Conservation (phyloP, 1,284 basidiomycete species). For the Tilletia setariae region DNA sequence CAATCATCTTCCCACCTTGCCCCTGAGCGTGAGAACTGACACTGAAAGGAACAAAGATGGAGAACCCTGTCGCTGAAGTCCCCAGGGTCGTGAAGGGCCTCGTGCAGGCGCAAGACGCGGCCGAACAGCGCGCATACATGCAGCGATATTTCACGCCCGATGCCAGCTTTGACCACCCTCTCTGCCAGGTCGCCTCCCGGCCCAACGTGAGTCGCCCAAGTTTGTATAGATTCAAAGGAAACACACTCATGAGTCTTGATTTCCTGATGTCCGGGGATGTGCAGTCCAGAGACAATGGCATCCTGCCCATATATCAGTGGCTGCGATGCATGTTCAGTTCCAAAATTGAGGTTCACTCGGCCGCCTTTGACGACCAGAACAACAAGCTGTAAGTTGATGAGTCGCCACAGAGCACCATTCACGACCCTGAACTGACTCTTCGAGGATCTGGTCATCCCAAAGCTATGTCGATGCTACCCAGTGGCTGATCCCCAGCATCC, state of each 20-base stretch:
- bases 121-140: constrained; percentile 41
- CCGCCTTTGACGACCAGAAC: constrained; percentile 33
- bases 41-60: constrained; percentile 30
- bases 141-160: constrained; percentile 45
- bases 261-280: background rate
- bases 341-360: constrained; percentile 38
- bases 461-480: constrained; percentile 41
- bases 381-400: constrained; percentile 26
- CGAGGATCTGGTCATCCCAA: background rate
- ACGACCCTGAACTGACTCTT: background rate
- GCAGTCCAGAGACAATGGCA: constrained; percentile 41
- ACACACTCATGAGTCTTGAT: background rate
- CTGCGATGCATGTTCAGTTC: constrained; percentile 42
- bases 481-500: constrained; percentile 34
- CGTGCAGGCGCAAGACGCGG: constrained; percentile 41
- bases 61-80: constrained; percentile 46
- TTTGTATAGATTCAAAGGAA: too few species aligned
- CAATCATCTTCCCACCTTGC: too few species aligned
- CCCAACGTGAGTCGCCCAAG: constrained; percentile 39
- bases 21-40: too few species aligned
- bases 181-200: constrained; percentile 41
- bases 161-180: constrained; percentile 49
- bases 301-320: constrained; percentile 52
- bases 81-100: constrained; percentile 45
- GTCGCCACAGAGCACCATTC: too few species aligned